These are phyloP conservation scores for Solanum pennellii DNA, from an alignment of 257 asterid species.

Conservation along the genomic window DNA sequence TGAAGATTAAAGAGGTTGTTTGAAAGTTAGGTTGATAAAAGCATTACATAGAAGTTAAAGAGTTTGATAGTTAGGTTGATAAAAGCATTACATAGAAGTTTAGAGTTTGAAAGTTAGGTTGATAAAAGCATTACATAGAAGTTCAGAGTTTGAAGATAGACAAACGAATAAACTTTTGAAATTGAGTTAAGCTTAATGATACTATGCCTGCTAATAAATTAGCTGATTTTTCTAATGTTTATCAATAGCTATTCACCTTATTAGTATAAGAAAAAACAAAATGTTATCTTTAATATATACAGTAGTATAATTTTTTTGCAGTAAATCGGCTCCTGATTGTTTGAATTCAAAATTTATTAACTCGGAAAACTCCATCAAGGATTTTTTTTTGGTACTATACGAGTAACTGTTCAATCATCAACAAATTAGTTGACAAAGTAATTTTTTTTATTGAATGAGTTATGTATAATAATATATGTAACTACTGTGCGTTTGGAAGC, in stretches of 20 bases:
- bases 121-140: not conserved
- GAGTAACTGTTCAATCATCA: not conserved
- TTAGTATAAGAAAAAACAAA: not conserved
- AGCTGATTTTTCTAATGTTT: not conserved
- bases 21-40: not conserved
- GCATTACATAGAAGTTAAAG: not conserved
- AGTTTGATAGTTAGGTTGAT: not conserved
- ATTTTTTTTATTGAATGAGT: not conserved
- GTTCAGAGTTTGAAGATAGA: not conserved
- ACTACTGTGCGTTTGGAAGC: not conserved
- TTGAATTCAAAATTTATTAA: not conserved
- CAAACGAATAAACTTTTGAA: not conserved
- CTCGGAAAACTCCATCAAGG: not conserved
- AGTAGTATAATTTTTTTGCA: not conserved
- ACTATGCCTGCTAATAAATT: no score
- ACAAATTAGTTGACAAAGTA: not conserved
- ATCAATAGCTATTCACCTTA: no score
- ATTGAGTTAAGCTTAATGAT: no score
- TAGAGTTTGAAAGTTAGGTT: not conserved
- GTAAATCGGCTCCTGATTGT: not conserved
- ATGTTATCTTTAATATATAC: not conserved
- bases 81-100: not conserved
- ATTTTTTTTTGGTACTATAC: not conserved
- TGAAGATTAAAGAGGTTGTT: not conserved
- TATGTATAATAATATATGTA: not conserved